Evolutionary conservation across 805 yeast species (phyloP).

Genomic region (Sugiyamaella lignohabitans): DNA sequence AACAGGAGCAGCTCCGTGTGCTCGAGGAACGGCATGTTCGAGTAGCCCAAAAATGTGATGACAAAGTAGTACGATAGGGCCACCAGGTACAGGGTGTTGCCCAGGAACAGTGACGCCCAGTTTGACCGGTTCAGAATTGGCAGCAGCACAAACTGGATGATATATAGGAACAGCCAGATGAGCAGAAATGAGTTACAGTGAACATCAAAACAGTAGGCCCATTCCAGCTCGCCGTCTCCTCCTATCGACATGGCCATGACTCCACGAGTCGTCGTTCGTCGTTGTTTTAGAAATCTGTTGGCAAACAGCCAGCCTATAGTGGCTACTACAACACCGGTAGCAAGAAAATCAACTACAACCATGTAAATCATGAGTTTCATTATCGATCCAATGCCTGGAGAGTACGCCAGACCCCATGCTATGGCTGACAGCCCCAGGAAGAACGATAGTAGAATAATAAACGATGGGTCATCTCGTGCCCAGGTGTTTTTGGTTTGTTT

Average conservation of each 20-base stretch:
- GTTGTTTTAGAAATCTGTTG: constrained; percentile 47
- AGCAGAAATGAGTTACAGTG: constrained; percentile 86
- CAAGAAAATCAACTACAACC: constrained; percentile 78
- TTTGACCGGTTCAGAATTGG: constrained; percentile 63
- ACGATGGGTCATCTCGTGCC: constrained; percentile 91
- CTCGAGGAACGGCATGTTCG: constrained; percentile 61
- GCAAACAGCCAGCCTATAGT: constrained; percentile 69
- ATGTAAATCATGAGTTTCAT: constrained; percentile 65
- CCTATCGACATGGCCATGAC: constrained; percentile 26
- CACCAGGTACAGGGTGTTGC: constrained; percentile 69
- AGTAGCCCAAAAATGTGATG: constrained; percentile 83
- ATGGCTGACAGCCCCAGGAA: constrained; percentile 68
- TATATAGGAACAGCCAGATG: constrained; percentile 70
- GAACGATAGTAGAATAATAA: constrained; percentile 62
- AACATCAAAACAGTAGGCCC: constrained; percentile 93
- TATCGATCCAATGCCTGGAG: constrained; percentile 55
- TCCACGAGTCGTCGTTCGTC: constrained; percentile 4
- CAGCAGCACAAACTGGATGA: constrained; percentile 64
- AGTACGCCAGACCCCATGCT: constrained; percentile 85
- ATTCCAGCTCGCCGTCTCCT: constrained; percentile 53
- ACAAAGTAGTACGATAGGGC: constrained; percentile 71
- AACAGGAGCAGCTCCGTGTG: constrained; percentile 55
- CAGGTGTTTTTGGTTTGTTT: constrained; percentile 72
- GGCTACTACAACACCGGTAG: constrained; percentile 62
- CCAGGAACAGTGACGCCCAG: constrained; percentile 63